Evolutionary conservation across 805 yeast genomes (phyloP).

Genomic region (Ogataea salicorniae): DNA sequence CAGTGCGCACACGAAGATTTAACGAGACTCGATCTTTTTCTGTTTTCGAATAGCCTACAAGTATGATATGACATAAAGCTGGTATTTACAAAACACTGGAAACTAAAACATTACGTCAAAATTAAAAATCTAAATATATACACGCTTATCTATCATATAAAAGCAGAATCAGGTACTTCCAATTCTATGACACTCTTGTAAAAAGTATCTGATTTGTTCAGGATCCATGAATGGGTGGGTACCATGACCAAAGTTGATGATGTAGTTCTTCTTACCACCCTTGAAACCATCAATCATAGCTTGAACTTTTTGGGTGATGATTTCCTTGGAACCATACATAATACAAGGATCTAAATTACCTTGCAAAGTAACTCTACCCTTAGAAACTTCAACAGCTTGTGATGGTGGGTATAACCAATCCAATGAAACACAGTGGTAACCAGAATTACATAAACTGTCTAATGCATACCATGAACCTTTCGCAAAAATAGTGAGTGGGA

Average conservation of each 20-base stretch:
- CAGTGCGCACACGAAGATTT: no score
- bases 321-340: slow-evolving; percentile 84
- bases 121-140: background rate
- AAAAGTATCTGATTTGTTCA: slow-evolving; percentile 76
- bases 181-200: slow-evolving; percentile 80
- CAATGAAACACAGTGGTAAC: slow-evolving; percentile 83
- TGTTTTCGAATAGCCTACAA: no score
- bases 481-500: slow-evolving; percentile 88
- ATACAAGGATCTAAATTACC: slow-evolving; percentile 96
- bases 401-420: slow-evolving; percentile 89
- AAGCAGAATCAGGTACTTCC: slow-evolving; percentile 34
- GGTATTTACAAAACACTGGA: no score
- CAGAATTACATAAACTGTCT: slow-evolving; percentile 73
- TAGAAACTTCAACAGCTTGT: slow-evolving; percentile 71
- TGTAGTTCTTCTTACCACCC: slow-evolving; percentile 89
- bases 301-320: slow-evolving; percentile 74
- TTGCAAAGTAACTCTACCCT: slow-evolving; percentile 79
- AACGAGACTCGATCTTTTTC: no score
- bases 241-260: slow-evolving; percentile 95
- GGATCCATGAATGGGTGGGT: slow-evolving; percentile 98
- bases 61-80: no score
- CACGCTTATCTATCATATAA: background rate
- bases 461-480: slow-evolving; percentile 98
- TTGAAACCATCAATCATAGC: slow-evolving; percentile 87
- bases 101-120: no score